phyloP scores from a whole-genome alignment of 2,329 filamentous ascomycete genomes.

The Penicillium sp. region DNA sequence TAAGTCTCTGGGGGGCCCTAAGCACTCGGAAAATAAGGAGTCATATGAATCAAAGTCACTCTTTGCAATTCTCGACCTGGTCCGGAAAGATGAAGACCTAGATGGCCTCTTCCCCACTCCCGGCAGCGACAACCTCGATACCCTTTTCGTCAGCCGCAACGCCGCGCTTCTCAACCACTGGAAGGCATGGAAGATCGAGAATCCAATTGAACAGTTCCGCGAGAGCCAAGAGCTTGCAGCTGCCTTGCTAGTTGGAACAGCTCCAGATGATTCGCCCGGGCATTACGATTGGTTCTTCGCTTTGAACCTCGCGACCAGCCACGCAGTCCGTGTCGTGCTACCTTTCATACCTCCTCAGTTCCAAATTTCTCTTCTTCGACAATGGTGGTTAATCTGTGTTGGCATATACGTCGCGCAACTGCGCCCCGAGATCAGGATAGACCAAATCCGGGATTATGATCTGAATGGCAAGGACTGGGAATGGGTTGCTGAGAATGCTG shows the following conservation, averaged over 20 bases:
- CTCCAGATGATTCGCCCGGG: slow-evolving; percentile 29
- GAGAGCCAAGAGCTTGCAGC: slow-evolving; percentile 61
- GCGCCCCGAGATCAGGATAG: slow-evolving; percentile 68
- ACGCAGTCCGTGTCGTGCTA: slow-evolving; percentile 82
- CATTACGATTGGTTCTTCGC: slow-evolving; percentile 80
- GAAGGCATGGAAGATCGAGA: slow-evolving; percentile 75
- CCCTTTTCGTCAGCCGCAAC: slow-evolving; percentile 67
- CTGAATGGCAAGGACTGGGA: slow-evolving; percentile 69
- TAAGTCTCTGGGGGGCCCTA: slow-evolving; percentile 66
- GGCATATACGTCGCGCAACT: slow-evolving; percentile 73
- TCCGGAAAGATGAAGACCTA: slow-evolving; percentile 68
- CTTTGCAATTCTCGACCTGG: slow-evolving; percentile 66
- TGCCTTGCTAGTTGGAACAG: slow-evolving; percentile 39
- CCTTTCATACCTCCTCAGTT: slow-evolving; percentile 70
- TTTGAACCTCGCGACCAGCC: slow-evolving; percentile 78
- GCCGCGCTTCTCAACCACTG: slow-evolving; percentile 77
- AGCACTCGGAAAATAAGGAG: slow-evolving; percentile 62
- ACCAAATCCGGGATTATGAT: slow-evolving; percentile 59
- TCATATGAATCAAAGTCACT: slow-evolving; percentile 61
- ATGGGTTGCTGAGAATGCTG: slow-evolving; percentile 67
- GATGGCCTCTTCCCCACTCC: slow-evolving; percentile 61
- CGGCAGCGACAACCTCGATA: slow-evolving; percentile 61
- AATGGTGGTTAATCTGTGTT: slow-evolving; percentile 87
- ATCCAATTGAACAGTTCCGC: slow-evolving; percentile 72
- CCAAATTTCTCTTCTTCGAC: slow-evolving; percentile 70